Base-by-base conservation (phyloP, 768 basidiomycete species). In the Kwoniella botswanensis region DNA sequence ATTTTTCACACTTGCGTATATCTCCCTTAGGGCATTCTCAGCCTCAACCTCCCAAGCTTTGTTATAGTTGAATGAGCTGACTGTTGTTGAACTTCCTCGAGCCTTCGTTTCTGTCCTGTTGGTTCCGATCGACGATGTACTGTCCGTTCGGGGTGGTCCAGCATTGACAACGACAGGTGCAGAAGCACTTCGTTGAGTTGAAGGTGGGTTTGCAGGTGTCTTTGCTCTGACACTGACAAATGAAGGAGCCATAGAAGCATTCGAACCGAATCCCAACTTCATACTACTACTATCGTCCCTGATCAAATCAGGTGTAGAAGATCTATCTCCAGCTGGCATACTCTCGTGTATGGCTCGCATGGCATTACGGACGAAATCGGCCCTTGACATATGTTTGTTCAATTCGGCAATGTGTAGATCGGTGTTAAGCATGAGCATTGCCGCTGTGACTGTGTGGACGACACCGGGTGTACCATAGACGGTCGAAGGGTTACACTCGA, bases 401-500 rank as follows among this genome's bases (percentile, higher is more conserved):
- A 97, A 86, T 46, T 98, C 95, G 42, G 95, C 97, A 62, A 99
- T 91, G 83, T 99, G 96, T 43, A 99, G 88, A 82, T 99, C 97
- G 29, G 97, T 99, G 85, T 99, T 99, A 63, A 98, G 88, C 42
- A 98, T 87, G 0, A 99, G 86, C 50, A 99, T 87, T 2, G 95
- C 97, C 78, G 96, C 98, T 1, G 93, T 88, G 59, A 95, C 92
- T 2, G 93, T 92, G 75, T 99, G 97, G n/a, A 98, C 92, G 71
- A 98, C 89, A 74, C 92, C 95, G 93, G 76, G 42, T 0, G 89
- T 92, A 55, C 93, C 93, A 80, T 91, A 95, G n/a, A 92, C 75
- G 24, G 88, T 88, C 1, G 85, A 85, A 0, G 92, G 91, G 80
- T 98, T 98, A 82, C 93, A 94, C 55, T 94, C 90, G 89, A 90